phyloP scores from a whole-genome alignment of 2,329 filamentous ascomycete species.

The Ascochyta clinopodiicola region DNA sequence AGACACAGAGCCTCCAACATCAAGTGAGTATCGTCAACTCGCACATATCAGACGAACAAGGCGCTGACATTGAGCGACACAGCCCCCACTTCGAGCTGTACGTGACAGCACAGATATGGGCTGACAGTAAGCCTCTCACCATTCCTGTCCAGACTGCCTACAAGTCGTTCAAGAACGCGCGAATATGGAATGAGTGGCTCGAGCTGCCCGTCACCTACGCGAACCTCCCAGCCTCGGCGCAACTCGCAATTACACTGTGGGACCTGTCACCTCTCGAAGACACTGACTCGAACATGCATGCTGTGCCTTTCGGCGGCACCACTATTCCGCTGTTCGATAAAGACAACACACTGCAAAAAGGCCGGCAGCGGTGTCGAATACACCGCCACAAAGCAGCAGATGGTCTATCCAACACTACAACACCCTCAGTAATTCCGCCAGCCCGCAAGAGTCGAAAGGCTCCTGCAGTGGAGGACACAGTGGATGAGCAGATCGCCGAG shows the following conservation, averaged over 20 bases:
- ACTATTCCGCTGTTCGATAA: slow-evolving; percentile 91
- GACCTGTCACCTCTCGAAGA: slow-evolving; percentile 84
- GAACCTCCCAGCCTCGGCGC: slow-evolving; percentile 79
- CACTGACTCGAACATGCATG: slow-evolving; percentile 72
- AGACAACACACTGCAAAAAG: slow-evolving; percentile 89
- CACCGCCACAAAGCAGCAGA: slow-evolving; percentile 85
- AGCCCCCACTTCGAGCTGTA: slow-evolving; percentile 88
- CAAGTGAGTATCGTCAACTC: slow-evolving; percentile 57
- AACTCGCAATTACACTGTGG: slow-evolving; percentile 93
- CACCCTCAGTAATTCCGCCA: slow-evolving; percentile 69
- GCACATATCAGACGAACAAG: neutral
- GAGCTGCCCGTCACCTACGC: slow-evolving; percentile 84
- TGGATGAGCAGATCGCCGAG: slow-evolving; percentile 78
- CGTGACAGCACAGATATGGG: slow-evolving; percentile 91
- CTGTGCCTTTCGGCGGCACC: slow-evolving; percentile 91
- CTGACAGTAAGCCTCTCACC: slow-evolving; percentile 91
- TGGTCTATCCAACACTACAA: slow-evolving; percentile 79
- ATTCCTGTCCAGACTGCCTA: slow-evolving; percentile 93
- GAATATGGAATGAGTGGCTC: slow-evolving; percentile 95
- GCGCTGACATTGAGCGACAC: slow-evolving; percentile 7
- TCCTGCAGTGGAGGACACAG: slow-evolving; percentile 53
- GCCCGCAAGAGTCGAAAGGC: slow-evolving; percentile 60
- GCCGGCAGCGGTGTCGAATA: slow-evolving; percentile 87
- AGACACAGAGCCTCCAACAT: slow-evolving; percentile 87
- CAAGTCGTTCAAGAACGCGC: slow-evolving; percentile 78